Percentiles rank a stretch among this genome's conserved stretches.
Conservation (phyloP, 768 basidiomycete species). For the Nidula microcarpa region DNA sequence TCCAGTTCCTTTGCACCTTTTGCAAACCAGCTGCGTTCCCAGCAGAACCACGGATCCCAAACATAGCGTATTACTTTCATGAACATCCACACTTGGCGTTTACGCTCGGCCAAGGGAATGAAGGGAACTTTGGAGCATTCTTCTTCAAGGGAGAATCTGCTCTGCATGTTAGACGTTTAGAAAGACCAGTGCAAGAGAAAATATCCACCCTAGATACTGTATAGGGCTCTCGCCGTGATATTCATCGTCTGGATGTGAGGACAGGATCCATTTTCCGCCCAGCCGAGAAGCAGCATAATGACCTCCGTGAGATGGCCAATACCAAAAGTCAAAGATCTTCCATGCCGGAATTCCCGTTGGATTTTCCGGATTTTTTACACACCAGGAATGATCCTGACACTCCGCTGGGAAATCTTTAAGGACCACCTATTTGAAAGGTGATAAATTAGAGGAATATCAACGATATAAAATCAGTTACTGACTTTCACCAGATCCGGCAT, state of each 20-base stretch:
- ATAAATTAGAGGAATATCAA: no score
- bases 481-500: conserved; percentile 28
- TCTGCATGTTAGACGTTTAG: neutral
- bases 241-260: conserved; percentile 18
- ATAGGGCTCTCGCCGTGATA: conserved; percentile 10
- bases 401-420: conserved; percentile 13
- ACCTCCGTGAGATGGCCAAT: conserved; percentile 15
- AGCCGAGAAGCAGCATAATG: conserved; percentile 12
- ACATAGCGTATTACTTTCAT: conserved; percentile 25
- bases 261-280: conserved; percentile 28
- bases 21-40: conserved; percentile 20
- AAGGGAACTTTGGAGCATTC: conserved; percentile 16
- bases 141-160: conserved; percentile 28
- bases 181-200: no score
- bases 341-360: conserved; percentile 30
- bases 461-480: conserved; percentile 11
- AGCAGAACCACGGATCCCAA: conserved; percentile 17
- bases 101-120: conserved; percentile 19
- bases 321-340: conserved; percentile 30
- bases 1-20: conserved; percentile 11
- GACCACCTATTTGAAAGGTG: no score
- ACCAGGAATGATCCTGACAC: conserved; percentile 20
- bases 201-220: conserved; percentile 18
- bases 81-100: conserved; percentile 20
- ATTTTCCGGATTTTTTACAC: conserved; percentile 20